Conservation (phyloP, 768 basidiomycete species). For the Collybia nuda region DNA sequence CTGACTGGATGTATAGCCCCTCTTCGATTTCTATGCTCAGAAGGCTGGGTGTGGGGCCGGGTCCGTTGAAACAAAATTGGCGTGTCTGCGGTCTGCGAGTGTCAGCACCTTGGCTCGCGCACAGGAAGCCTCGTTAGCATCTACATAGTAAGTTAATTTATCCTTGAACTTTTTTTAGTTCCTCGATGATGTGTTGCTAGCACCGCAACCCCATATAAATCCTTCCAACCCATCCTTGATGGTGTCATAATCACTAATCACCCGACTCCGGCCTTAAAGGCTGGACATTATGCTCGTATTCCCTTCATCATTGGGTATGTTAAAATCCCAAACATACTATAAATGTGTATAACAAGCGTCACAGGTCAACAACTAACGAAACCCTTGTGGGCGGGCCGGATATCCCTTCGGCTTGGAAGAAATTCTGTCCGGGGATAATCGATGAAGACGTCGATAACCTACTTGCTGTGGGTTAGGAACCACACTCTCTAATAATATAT, state of each 20-base stretch:
- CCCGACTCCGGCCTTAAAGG: slow-evolving; percentile 29
- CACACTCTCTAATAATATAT: neutral
- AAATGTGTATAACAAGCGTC: neutral
- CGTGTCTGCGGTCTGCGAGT: slow-evolving; percentile 48
- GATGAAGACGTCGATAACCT: slow-evolving; percentile 33
- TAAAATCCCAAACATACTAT: neutral
- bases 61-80: slow-evolving; percentile 31
- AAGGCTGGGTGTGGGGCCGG: slow-evolving; percentile 49
- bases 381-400: slow-evolving; percentile 20
- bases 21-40: slow-evolving; percentile 53
- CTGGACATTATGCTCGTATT: slow-evolving; percentile 26
- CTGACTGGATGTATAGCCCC: slow-evolving; percentile 30
- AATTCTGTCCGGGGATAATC: slow-evolving; percentile 43
- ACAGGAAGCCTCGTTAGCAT: slow-evolving; percentile 35
- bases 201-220: slow-evolving; percentile 13
- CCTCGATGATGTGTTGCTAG: too few species aligned
- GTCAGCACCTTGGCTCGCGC: slow-evolving; percentile 52
- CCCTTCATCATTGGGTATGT: slow-evolving; percentile 56
- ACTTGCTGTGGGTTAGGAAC: slow-evolving; percentile 19
- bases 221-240: slow-evolving; percentile 25
- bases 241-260: slow-evolving; percentile 28
- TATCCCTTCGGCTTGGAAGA: slow-evolving; percentile 31
- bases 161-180: too few species aligned
- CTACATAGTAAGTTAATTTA: too few species aligned
- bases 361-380: neutral